Evolutionary conservation across 192 early-diverging fungal genomes (phyloP).

Genomic region (Podila epigama): DNA sequence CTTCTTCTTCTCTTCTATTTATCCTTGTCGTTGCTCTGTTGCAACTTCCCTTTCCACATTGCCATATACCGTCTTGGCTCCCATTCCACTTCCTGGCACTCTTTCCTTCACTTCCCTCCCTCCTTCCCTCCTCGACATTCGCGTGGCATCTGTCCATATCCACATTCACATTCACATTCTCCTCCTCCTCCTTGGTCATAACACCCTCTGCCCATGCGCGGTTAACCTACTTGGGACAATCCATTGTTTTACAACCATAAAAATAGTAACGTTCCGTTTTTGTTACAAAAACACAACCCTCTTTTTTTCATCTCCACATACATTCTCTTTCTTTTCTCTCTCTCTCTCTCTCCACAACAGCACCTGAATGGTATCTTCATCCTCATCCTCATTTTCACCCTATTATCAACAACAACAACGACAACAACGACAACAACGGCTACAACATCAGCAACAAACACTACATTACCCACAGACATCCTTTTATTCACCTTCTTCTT

Average conservation of each 20-base stretch:
- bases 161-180: too few species aligned
- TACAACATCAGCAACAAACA: too few species aligned
- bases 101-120: not conserved
- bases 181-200: not conserved
- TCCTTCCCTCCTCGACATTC: not conserved
- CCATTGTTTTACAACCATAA: slow-evolving; percentile 1
- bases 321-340: too few species aligned
- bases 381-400: not conserved
- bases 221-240: not conserved
- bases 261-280: not conserved
- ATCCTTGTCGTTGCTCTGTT: too few species aligned
- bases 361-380: too few species aligned
- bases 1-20: not conserved
- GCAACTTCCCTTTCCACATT: not conserved
- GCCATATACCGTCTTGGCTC: not conserved
- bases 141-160: not conserved
- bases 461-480: too few species aligned
- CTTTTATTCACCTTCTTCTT: too few species aligned
- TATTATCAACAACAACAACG: too few species aligned
- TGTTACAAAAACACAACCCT: not conserved
- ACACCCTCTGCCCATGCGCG: not conserved
- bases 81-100: not conserved
- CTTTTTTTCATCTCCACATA: not conserved
- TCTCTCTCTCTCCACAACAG: too few species aligned
- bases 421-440: too few species aligned